phyloP scores from a whole-genome alignment of 2,329 filamentous ascomycete species.

The Diaporthe capsici region DNA sequence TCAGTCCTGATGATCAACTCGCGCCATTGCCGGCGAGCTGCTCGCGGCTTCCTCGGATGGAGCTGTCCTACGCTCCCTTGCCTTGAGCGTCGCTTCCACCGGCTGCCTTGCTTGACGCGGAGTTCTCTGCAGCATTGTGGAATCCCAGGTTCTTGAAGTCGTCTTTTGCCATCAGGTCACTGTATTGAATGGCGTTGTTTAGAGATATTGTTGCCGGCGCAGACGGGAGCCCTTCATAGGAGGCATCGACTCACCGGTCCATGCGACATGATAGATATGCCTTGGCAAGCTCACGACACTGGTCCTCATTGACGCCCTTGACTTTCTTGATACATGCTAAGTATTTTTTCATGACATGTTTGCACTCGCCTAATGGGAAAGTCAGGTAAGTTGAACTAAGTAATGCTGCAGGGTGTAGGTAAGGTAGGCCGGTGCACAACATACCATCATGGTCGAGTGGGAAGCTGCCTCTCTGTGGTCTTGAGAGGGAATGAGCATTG shows the following conservation, averaged over 20 bases:
- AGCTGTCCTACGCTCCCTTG: slow-evolving; percentile 47
- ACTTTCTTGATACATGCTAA: slow-evolving; percentile 88
- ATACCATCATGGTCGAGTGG: slow-evolving; percentile 91
- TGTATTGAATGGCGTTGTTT: slow-evolving; percentile 50
- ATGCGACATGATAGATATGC: slow-evolving; percentile 92
- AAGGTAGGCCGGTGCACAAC: slow-evolving; percentile 36
- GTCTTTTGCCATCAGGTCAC: slow-evolving; percentile 96
- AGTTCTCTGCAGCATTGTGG: slow-evolving; percentile 55
- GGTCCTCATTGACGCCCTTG: slow-evolving; percentile 86
- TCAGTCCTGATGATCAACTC: not conserved
- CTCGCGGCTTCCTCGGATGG: not conserved
- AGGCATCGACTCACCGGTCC: slow-evolving; percentile 79
- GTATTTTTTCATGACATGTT: slow-evolving; percentile 87
- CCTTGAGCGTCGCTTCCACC: slow-evolving; percentile 44
- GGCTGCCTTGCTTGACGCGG: slow-evolving; percentile 47
- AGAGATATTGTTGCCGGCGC: not conserved
- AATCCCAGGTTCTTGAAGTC: slow-evolving; percentile 96
- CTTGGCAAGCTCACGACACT: slow-evolving; percentile 89
- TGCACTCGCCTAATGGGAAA: slow-evolving; percentile 83
- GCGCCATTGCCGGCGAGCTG: not conserved
- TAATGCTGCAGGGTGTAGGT: slow-evolving; percentile 27
- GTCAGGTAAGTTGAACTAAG: not conserved
- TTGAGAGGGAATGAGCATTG: slow-evolving; percentile 52
- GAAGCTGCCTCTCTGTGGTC: slow-evolving; percentile 92
- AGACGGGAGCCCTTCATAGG: not conserved